Evolutionary conservation across 352 stramenopile species (phyloP).

Genomic region (Phytophthora gonapodyides): DNA sequence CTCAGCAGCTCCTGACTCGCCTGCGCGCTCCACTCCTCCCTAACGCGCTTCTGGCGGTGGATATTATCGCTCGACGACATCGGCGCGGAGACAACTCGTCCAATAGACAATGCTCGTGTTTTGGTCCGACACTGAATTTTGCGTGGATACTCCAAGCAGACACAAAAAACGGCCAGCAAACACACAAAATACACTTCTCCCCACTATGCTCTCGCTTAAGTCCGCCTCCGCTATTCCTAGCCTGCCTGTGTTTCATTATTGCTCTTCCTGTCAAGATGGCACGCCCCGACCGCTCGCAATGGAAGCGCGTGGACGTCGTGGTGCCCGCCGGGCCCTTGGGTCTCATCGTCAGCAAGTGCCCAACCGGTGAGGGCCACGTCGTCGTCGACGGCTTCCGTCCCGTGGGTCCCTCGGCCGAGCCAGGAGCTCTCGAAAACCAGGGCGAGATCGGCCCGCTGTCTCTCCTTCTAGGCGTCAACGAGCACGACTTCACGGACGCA

Average conservation of each 20-base stretch:
- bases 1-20: constrained; percentile 32
- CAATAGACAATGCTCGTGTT: too few relatives aligned
- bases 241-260: background rate
- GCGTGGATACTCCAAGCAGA: too few relatives aligned
- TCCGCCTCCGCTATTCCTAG: background rate
- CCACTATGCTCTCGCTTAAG: background rate
- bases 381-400: constrained; percentile 82
- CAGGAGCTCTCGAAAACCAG: constrained; percentile 49
- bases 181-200: background rate
- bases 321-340: constrained; percentile 71
- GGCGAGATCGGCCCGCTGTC: constrained; percentile 45
- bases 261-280: constrained; percentile 8
- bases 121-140: too few relatives aligned
- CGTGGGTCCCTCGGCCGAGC: constrained; percentile 42
- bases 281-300: constrained; percentile 32
- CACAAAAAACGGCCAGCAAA: background rate
- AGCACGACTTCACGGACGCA: constrained; percentile 60
- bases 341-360: constrained; percentile 74
- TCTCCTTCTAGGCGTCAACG: constrained; percentile 74
- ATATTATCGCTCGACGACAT: constrained; percentile 31
- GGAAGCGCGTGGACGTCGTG: constrained; percentile 63
- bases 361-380: constrained; percentile 44
- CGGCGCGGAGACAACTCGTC: too few relatives aligned
- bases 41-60: constrained; percentile 21
- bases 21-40: constrained; percentile 20